A percentile compares a stretch with the other conserved stretches of the same genome.
Evolutionary conservation across 1,139 yeast species (phyloP).

Genomic region (Casaregolazyma lundiana): DNA sequence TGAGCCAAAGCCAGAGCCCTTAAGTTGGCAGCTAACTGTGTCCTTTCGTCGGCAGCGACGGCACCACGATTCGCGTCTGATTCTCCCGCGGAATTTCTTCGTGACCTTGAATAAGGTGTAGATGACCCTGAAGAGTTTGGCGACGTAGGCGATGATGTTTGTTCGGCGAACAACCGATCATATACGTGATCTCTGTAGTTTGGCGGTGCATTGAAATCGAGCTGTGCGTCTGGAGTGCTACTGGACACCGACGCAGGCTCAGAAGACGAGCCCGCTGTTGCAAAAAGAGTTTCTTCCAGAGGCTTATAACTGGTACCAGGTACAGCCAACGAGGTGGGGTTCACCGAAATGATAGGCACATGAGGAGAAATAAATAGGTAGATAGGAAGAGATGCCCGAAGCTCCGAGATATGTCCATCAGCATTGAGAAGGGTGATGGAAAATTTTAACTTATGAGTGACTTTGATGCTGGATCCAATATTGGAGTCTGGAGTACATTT

Average conservation of each 20-base stretch:
- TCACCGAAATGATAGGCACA: slow-evolving; percentile 45
- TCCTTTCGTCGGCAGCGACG: slow-evolving; percentile 24
- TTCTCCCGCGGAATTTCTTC: slow-evolving; percentile 31
- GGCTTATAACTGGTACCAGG: slow-evolving; percentile 19
- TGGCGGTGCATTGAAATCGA: slow-evolving; percentile 63
- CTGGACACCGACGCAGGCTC: slow-evolving; percentile 17
- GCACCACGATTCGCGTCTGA: slow-evolving; percentile 10
- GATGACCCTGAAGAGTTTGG: slow-evolving; percentile 50
- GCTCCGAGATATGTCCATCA: slow-evolving; percentile 72
- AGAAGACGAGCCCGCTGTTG: slow-evolving; percentile 22
- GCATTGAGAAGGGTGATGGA: slow-evolving; percentile 62
- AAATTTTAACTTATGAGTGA: slow-evolving; percentile 66
- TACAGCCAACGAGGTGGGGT: slow-evolving; percentile 41
- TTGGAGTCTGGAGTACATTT: slow-evolving; percentile 84
- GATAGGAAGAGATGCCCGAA: slow-evolving; percentile 70
- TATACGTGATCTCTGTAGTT: slow-evolving; percentile 79
- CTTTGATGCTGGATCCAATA: slow-evolving; percentile 50
- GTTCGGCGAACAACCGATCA: slow-evolving; percentile 77
- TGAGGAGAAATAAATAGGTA: slow-evolving; percentile 73
- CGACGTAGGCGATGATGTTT: slow-evolving; percentile 52
- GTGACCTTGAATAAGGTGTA: slow-evolving; percentile 27
- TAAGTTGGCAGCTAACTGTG: slow-evolving; percentile 30
- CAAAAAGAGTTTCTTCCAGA: slow-evolving; percentile 23
- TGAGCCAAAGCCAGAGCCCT: slow-evolving; percentile 29
- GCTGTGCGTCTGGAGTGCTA: background rate